These are phyloP conservation scores for Trebouxia gelatinosa DNA, from an alignment of 163 green algal species.

Conservation along the genomic window DNA sequence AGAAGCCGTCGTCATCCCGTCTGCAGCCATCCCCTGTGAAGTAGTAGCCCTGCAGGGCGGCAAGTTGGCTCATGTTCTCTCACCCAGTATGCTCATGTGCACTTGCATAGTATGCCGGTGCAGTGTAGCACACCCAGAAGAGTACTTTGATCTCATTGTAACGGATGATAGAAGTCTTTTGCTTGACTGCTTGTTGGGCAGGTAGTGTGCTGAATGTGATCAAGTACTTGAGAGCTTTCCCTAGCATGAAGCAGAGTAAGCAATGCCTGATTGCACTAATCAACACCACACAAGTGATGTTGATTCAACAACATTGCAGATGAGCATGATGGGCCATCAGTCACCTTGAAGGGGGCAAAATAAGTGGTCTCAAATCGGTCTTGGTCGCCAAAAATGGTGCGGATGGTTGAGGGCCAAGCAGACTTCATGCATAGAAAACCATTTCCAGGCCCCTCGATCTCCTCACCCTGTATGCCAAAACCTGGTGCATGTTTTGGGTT, in stretches of 20 bases:
- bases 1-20: conserved; percentile 89
- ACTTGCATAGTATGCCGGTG: too few species aligned
- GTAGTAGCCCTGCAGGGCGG: conserved; percentile 31
- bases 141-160: too few species aligned
- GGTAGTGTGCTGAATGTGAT: neutral
- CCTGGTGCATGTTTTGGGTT: neutral
- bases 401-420: conserved; percentile 75
- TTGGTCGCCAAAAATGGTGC: conserved; percentile 81
- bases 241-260: neutral
- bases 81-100: too few species aligned
- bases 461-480: conserved; percentile 59
- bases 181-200: too few species aligned
- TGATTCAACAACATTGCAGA: neutral
- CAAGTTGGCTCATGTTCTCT: neutral
- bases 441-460: conserved; percentile 64
- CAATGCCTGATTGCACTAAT: neutral
- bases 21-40: conserved; percentile 85
- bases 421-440: conserved; percentile 69
- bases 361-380: conserved; percentile 83
- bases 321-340: neutral
- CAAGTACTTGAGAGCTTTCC: neutral
- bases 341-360: conserved; percentile 72
- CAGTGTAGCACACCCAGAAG: too few species aligned
- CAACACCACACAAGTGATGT: neutral
- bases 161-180: too few species aligned